Conservation (phyloP, 129 eudicot species). For the Pittosporum tobira region DNA sequence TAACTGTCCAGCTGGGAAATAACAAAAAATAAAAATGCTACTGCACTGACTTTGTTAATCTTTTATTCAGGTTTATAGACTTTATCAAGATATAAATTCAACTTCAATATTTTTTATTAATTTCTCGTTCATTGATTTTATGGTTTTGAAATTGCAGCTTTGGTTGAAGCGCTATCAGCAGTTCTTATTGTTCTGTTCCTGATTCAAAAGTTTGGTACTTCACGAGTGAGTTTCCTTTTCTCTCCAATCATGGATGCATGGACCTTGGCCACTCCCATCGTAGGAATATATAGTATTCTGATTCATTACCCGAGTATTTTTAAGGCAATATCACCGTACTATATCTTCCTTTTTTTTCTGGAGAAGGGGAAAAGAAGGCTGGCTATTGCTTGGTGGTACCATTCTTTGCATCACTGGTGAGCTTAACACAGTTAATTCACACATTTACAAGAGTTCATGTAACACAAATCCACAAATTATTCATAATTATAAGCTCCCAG, state of each 20-base stretch:
- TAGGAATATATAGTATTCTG: conserved; percentile 53
- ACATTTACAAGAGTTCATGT: background rate
- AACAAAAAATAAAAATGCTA: background rate
- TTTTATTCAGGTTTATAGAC: background rate
- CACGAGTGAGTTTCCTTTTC: conserved; percentile 65
- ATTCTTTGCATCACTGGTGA: conserved; percentile 71
- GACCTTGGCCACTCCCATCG: conserved; percentile 45
- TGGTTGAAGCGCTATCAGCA: conserved; percentile 51
- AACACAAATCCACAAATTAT: background rate
- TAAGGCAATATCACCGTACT: conserved; percentile 62
- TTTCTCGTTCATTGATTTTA: conserved; percentile 3
- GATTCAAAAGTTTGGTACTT: conserved; percentile 58
- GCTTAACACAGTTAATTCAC: background rate
- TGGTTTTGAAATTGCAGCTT: conserved; percentile 33
- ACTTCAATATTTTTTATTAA: background rate
- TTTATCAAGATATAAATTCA: background rate
- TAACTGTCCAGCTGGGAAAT: background rate
- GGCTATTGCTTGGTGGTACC: conserved; percentile 57
- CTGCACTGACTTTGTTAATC: background rate
- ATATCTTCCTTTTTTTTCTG: conserved; percentile 36
- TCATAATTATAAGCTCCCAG: background rate
- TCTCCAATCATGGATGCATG: conserved; percentile 68
- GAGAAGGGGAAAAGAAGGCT: conserved; percentile 44
- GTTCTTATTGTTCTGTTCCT: conserved; percentile 47
- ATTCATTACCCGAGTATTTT: conserved; percentile 44